phyloP scores from a whole-genome alignment of 2,329 filamentous ascomycete species.

The Lasiodiplodia gonubiensis region DNA sequence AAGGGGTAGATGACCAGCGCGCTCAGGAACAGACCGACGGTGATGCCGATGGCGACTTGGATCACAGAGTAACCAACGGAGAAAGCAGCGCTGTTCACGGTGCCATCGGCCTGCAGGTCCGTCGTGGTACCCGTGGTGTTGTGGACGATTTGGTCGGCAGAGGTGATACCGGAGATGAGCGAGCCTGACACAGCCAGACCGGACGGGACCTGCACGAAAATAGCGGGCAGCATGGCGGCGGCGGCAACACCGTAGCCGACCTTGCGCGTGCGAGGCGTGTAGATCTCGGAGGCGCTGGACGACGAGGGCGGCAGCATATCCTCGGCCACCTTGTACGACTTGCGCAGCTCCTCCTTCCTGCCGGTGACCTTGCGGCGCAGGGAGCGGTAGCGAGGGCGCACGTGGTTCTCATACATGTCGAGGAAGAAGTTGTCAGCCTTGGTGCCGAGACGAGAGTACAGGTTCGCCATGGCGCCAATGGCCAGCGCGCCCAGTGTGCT shows the following conservation, averaged over 20 bases:
- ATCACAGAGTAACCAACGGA: constrained; percentile 56
- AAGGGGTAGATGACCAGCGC: constrained; percentile 57
- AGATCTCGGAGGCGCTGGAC: constrained; percentile 24
- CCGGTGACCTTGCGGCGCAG: constrained; percentile 43
- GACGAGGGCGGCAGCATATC: neutral
- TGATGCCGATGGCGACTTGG: constrained; percentile 59
- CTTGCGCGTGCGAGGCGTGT: constrained; percentile 41
- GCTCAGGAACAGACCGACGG: constrained; percentile 56
- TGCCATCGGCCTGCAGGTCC: constrained; percentile 28
- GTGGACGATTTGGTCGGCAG: constrained; percentile 60
- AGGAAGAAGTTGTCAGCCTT: constrained; percentile 62
- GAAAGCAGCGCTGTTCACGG: constrained; percentile 53
- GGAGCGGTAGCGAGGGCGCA: constrained; percentile 48
- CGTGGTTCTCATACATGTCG: constrained; percentile 59
- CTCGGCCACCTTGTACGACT: constrained; percentile 6
- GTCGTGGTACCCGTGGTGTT: constrained; percentile 48
- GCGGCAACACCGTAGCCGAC: constrained; percentile 78
- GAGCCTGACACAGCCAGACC: constrained; percentile 64
- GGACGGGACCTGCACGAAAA: constrained; percentile 72
- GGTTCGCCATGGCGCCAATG: constrained; percentile 77
- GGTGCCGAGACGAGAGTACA: constrained; percentile 73
- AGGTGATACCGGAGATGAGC: constrained; percentile 62
- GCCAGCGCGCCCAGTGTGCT: constrained; percentile 79
- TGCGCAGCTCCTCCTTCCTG: constrained; percentile 20
- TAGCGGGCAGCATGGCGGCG: constrained; percentile 83